Evolutionary conservation across 1,284 basidiomycete genomes (phyloP).

Genomic region (Chalciporus piperatoides): DNA sequence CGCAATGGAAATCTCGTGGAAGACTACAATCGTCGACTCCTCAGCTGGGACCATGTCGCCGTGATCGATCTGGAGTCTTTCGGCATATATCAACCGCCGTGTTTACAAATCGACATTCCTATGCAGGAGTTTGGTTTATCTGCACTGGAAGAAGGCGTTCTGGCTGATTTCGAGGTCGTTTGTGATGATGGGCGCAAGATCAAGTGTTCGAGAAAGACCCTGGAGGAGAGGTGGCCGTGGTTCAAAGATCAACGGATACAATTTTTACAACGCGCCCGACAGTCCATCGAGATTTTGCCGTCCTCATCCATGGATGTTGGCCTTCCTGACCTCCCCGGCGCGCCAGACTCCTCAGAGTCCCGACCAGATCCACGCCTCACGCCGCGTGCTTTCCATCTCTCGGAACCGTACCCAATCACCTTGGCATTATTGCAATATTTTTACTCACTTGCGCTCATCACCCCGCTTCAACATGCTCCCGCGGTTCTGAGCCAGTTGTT

Average conservation of each 20-base stretch:
- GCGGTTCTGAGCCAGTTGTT: slow-evolving; percentile 86
- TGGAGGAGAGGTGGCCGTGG: slow-evolving; percentile 93
- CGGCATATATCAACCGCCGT: slow-evolving; percentile 87
- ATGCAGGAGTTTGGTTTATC: slow-evolving; percentile 77
- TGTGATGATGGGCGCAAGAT: slow-evolving; percentile 87
- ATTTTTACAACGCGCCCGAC: slow-evolving; percentile 54
- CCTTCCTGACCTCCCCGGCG: slow-evolving; percentile 55
- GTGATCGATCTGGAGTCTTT: slow-evolving; percentile 90
- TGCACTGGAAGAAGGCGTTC: slow-evolving; percentile 70
- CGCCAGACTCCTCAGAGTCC: slow-evolving; percentile 41
- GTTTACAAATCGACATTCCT: slow-evolving; percentile 60
- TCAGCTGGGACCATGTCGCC: slow-evolving; percentile 89
- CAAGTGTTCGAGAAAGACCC: slow-evolving; percentile 73
- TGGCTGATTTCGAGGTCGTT: slow-evolving; percentile 86
- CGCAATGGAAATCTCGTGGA: slow-evolving; percentile 81
- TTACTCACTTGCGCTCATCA: slow-evolving; percentile 82
- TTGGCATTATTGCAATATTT: slow-evolving; percentile 91
- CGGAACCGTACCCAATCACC: slow-evolving; percentile 87
- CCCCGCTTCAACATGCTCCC: slow-evolving; percentile 86
- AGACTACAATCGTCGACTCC: slow-evolving; percentile 86
- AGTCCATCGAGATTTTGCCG: slow-evolving; percentile 55
- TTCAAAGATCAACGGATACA: slow-evolving; percentile 70
- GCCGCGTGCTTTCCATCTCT: slow-evolving; percentile 74
- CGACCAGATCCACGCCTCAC: slow-evolving; percentile 73
- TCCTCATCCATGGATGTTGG: slow-evolving; percentile 53